Conservation (phyloP, 164 flowering plant genomes). For the Vitis rotundifolia region DNA sequence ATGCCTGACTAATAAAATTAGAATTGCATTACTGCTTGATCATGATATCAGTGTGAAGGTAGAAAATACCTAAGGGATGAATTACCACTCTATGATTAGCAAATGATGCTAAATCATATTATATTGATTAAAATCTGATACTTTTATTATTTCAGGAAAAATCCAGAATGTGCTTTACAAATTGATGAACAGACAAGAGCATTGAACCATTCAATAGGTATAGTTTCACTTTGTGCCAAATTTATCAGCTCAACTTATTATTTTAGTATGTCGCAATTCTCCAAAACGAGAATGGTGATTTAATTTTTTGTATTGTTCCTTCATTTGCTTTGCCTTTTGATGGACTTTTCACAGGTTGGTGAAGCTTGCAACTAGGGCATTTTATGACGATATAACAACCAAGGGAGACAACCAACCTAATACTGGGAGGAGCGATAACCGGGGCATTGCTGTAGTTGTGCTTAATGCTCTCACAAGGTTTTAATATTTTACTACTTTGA, state of each 20-base stretch:
- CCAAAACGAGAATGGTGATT: background rate
- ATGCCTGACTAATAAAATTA: no score
- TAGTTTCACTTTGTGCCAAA: background rate
- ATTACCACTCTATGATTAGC: no score
- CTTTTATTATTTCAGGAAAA: no score
- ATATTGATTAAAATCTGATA: no score
- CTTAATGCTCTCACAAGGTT: constrained; percentile 96
- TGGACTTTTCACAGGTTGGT: constrained; percentile 32
- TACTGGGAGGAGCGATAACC: constrained; percentile 75
- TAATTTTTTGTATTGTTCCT: no score
- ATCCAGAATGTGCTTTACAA: no score
- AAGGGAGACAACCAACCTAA: constrained; percentile 68
- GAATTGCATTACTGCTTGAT: no score
- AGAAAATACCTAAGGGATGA: no score
- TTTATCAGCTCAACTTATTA: no score
- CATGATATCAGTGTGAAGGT: no score
- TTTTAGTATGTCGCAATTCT: background rate
- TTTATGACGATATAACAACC: constrained; percentile 46
- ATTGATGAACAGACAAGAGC: constrained; percentile 17
- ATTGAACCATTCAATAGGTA: constrained; percentile 42
- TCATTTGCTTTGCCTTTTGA: background rate
- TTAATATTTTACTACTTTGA: background rate
- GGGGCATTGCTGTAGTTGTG: constrained; percentile 92
- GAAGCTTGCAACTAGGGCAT: constrained; percentile 48
- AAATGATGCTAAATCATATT: no score